Evolutionary conservation across 805 yeast species (phyloP).

Genomic region (Myxozyma neglecta): DNA sequence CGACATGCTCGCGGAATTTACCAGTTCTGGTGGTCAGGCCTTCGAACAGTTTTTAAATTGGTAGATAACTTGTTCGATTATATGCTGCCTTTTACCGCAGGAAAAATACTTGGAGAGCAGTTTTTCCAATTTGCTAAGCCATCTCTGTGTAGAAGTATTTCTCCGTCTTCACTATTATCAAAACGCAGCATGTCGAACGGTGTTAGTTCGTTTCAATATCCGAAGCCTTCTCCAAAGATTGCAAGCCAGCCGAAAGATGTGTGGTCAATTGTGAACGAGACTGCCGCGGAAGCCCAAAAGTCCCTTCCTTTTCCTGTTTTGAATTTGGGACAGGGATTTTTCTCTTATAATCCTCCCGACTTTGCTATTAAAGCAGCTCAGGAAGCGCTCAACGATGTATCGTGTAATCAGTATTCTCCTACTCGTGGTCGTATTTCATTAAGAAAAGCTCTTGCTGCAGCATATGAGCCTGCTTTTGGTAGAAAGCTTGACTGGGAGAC

Average conservation of each 20-base stretch:
- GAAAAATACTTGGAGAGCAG: neutral
- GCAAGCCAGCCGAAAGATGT: conserved; percentile 54
- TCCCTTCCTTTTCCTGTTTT: conserved; percentile 74
- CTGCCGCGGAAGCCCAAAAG: conserved; percentile 78
- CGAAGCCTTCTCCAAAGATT: conserved; percentile 31
- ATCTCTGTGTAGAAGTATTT: neutral
- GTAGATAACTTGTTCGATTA: neutral
- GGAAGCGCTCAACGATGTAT: conserved; percentile 67
- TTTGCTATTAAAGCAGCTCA: conserved; percentile 84
- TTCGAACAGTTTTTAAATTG: neutral
- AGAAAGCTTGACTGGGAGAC: conserved; percentile 53
- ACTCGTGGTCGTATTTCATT: conserved; percentile 83
- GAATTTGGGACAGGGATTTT: conserved; percentile 95
- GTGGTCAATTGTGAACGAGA: conserved; percentile 92
- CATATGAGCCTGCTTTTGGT: conserved; percentile 69
- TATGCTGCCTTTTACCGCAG: neutral
- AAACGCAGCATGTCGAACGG: neutral
- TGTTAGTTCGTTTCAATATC: conserved; percentile 11
- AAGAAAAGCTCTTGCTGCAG: conserved; percentile 63
- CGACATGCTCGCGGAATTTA: neutral
- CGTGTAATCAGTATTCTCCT: conserved; percentile 88
- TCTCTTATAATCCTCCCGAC: conserved; percentile 93
- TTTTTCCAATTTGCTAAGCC: neutral
- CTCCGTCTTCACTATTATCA: neutral
- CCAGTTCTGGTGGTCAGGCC: neutral